Evolutionary conservation across 371 early-diverging fungal genomes (phyloP).

Genomic region (Blakeslea trispora): DNA sequence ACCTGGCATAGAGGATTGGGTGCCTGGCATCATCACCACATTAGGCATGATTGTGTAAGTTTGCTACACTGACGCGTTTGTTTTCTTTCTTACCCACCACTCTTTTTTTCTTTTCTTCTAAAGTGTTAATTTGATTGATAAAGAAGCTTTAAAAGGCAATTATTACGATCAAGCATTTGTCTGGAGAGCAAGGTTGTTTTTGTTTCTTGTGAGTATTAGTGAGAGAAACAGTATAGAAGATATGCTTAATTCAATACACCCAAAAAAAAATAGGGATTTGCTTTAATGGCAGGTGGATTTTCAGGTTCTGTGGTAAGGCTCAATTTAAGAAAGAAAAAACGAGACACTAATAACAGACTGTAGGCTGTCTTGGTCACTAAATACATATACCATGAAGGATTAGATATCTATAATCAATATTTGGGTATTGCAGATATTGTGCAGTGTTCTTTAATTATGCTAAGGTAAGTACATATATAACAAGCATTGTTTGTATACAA

Average conservation of each 20-base stretch:
- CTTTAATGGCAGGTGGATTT: conserved; percentile 73
- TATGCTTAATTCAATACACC: not conserved
- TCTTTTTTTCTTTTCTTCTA: conserved; percentile 3
- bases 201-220: conserved; percentile 53
- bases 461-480: too few species aligned
- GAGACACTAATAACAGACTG: not conserved
- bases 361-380: conserved; percentile 71
- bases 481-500: too few species aligned
- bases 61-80: too few species aligned
- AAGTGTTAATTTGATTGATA: conserved; percentile 55
- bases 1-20: conserved; percentile 79
- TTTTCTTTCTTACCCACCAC: not conserved
- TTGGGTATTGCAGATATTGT: conserved; percentile 63
- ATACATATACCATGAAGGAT: conserved; percentile 60
- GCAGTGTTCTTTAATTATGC: conserved; percentile 69
- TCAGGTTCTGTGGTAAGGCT: conserved; percentile 69
- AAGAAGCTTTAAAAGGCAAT: conserved; percentile 52
- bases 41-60: conserved; percentile 75
- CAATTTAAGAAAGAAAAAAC: not conserved
- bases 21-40: conserved; percentile 72
- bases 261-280: conserved; percentile 53
- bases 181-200: conserved; percentile 65
- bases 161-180: conserved; percentile 41
- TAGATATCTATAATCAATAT: conserved; percentile 55
- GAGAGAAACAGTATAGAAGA: not conserved